Conservation (phyloP, 73 alveolate genomes). For the Breviolum minutum region DNA sequence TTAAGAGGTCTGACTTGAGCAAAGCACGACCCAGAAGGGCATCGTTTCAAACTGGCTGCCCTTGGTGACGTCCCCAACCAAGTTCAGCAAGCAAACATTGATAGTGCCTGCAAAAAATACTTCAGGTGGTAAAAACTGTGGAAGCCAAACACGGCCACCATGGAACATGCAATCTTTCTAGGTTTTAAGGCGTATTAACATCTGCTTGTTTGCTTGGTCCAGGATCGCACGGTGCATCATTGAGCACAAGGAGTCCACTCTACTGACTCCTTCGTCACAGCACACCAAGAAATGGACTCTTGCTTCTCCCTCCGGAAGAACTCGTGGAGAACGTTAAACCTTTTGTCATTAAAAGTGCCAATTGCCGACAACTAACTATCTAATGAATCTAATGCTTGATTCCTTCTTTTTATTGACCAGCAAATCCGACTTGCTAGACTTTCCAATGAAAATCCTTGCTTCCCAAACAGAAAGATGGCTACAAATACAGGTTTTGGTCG, state of each 20-base stretch:
- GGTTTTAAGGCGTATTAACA: no score
- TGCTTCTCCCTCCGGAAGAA: not conserved
- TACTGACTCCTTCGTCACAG: conserved; percentile 33
- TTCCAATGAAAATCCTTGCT: no score
- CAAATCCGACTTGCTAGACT: no score
- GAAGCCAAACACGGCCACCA: no score
- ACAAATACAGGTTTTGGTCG: not conserved
- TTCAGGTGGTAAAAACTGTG: no score
- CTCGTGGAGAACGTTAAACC: no score
- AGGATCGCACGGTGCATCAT: not conserved
- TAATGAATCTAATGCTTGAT: not conserved
- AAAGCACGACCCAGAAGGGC: conserved; percentile 5
- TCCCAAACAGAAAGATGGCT: no score
- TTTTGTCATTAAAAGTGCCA: no score
- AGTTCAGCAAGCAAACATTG: not conserved
- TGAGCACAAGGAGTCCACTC: conserved; percentile 23
- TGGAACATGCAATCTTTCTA: no score
- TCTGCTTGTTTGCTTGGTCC: not conserved
- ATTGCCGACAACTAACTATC: not conserved
- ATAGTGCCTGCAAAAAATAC: not conserved
- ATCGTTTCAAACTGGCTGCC: conserved; percentile 41
- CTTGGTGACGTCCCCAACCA: not conserved
- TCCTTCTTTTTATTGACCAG: no score
- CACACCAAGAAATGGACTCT: conserved; percentile 41
- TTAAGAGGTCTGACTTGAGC: not conserved